Conservation (phyloP, 2,329 filamentous ascomycete species). For the Colletotrichum sp. region DNA sequence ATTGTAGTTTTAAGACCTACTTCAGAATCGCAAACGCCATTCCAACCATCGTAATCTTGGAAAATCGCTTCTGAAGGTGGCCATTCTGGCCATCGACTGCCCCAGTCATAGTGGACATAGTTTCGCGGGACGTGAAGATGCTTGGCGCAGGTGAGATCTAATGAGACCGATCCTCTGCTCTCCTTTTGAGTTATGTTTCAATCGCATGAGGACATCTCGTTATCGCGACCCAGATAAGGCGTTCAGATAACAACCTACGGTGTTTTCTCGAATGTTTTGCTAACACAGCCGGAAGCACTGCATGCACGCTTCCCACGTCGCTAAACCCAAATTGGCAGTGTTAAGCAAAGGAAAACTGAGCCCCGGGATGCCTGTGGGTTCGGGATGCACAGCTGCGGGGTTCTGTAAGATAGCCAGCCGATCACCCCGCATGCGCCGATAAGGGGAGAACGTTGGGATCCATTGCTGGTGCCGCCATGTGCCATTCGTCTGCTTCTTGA, state of each 20-base stretch:
- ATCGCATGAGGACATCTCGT: background rate
- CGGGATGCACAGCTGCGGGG: background rate
- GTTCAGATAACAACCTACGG: background rate
- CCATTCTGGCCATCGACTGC: constrained; percentile 23
- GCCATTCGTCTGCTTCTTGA: background rate
- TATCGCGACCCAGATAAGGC: background rate
- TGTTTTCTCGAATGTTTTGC: background rate
- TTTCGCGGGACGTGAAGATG: background rate
- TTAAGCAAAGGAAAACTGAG: constrained; percentile 6
- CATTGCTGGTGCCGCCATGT: background rate
- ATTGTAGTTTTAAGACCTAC: constrained; percentile 24
- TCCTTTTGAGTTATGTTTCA: background rate
- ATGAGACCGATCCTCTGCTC: background rate
- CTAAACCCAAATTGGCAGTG: background rate
- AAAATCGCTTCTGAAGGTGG: constrained; percentile 39
- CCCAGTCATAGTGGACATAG: background rate
- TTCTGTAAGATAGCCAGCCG: background rate
- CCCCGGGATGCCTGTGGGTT: background rate
- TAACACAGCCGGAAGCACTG: background rate
- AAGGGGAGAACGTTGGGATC: background rate
- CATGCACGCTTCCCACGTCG: background rate
- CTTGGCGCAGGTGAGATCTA: background rate
- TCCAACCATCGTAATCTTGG: constrained; percentile 46
- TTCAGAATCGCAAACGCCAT: constrained; percentile 49
- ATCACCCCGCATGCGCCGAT: background rate